Base-by-base conservation (phyloP, 192 early-diverging fungal genomes). In the Backusella tuberculispora region DNA sequence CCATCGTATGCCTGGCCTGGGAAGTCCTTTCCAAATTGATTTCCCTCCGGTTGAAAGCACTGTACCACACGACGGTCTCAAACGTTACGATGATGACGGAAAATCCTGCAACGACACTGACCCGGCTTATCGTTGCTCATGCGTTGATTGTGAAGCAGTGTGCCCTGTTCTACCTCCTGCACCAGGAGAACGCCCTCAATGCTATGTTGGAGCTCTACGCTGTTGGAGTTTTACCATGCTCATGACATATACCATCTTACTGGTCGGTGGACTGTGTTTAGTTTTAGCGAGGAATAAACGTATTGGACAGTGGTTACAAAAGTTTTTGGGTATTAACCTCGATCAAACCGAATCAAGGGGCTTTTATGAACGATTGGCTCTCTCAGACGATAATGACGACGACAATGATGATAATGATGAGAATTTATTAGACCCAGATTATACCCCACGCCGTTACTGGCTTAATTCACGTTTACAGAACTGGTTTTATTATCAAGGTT, bases 11-110 rank as follows among this genome's bases (percentile, higher is more conserved):
- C 85, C 83, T n/a, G 34, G 81, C 4, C 73, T 88, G 5, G 90
- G 90, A 10, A 88, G 87, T 5, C 90, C 90, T 29, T 89, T 91
- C 67, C 88, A 88, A 45, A 91, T 91, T 53, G 78, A 89, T 38
- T 89, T 91, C 74, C 90, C 90, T 14, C 44, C 66, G 0, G 44
- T 82, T 0, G 65, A 78, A 17, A 60, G 21, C 21, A 73, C 69
- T 41, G 45, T 41, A 9, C 74, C 78, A 13, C 42, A 42, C 14
- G 56, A 76, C 17, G 75, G 71, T 9, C 38, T 80, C 12, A 56
- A 42, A 13, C 48, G 71, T 13, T 72, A 74, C 44, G 40, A 76
- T 48, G 63, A 81, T n/a, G 67, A 76, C 15, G 69, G 74, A 15
- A 26, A 29, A 6, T 60, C 84, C 34, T 91, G 90, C 72, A 89